Evolutionary conservation across 805 yeast genomes (phyloP), one percentile per base, ranked within the genome.

Genomic region (Nakazawaea holstii): DNA sequence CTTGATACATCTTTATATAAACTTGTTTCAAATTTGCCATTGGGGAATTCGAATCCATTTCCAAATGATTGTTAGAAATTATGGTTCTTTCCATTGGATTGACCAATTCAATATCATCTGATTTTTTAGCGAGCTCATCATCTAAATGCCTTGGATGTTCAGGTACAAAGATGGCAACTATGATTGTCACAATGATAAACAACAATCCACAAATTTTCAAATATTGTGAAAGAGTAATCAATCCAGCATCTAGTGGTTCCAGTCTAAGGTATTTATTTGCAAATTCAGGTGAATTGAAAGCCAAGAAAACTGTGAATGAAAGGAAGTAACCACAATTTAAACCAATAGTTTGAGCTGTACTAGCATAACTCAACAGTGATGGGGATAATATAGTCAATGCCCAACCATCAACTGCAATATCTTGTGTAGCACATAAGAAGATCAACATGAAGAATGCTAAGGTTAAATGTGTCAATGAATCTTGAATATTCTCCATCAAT

Each of bases 361-460:
- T 87, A 0, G 99, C 98, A 68, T 81, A 94, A 14, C 95, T 82
- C 52, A 94, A 71, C 11, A 95, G 84, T 27, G 78, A 79, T 26
- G 82, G 81, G 14, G 91, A 80, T 45, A 94, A 70, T 35, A 92
- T 80, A 1, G 97, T 94, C 59, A 94, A 69, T 0, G 98, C 97
- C 99, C 99, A 94, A 9, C 99, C 98, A 67, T 94, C 99, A 20
- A 94, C 99, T 0, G 99, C 98, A 48, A 94, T 94, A 62, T 94
- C 99, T 65, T 94, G 99, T 0, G 99, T 92, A 0, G 98, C 97
- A 68, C 97, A 91, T 50, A 91, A 72, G 49, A 92, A 78, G 30
- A 94, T 94, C 50, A 94, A 69, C 20, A 80, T 53, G 57, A 91
- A 87, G 65, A 94, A 94, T 48, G 80, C 73, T 43, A 70, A 55